Percentiles rank a stretch among this genome's conserved stretches.
Evolutionary conservation across 108 stramenopile genomes (phyloP).

Genomic region (Cylindrotheca closterium): DNA sequence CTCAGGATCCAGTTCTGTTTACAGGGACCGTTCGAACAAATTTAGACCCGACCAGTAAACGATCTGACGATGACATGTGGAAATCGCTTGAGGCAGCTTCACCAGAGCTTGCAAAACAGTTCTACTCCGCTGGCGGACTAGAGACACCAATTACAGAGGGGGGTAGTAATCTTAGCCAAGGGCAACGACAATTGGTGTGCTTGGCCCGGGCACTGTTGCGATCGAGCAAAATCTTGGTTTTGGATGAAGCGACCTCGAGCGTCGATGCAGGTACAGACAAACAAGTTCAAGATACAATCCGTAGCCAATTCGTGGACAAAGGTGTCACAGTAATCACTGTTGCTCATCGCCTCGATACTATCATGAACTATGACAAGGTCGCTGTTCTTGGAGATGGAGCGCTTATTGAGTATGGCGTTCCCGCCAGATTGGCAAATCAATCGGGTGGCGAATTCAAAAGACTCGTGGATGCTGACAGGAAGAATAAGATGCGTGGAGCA

Average conservation of each 20-base stretch:
- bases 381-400: constrained; percentile 87
- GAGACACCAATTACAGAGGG: constrained; percentile 71
- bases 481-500: constrained; percentile 45
- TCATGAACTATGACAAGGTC: constrained; percentile 89
- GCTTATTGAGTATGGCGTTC: constrained; percentile 74
- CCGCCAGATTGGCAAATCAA: constrained; percentile 49
- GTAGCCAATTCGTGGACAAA: constrained; percentile 71
- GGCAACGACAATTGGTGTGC: constrained; percentile 91
- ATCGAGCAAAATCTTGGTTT: constrained; percentile 74
- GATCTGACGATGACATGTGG: constrained; percentile 70
- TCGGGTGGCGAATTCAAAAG: constrained; percentile 46
- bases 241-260: constrained; percentile 86
- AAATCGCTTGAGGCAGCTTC: constrained; percentile 74
- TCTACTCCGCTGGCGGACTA: constrained; percentile 43
- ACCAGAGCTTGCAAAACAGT: constrained; percentile 57
- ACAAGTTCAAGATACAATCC: constrained; percentile 73
- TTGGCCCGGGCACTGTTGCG: constrained; percentile 88
- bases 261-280: constrained; percentile 78
- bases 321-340: constrained; percentile 88
- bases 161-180: constrained; percentile 85
- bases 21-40: constrained; percentile 86
- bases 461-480: constrained; percentile 56
- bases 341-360: constrained; percentile 89
- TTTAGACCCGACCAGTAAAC: constrained; percentile 78
- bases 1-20: constrained; percentile 95